These are phyloP conservation scores for Chenopodium album DNA, from an alignment of 148 eudicot genomes.

Conservation along the genomic window DNA sequence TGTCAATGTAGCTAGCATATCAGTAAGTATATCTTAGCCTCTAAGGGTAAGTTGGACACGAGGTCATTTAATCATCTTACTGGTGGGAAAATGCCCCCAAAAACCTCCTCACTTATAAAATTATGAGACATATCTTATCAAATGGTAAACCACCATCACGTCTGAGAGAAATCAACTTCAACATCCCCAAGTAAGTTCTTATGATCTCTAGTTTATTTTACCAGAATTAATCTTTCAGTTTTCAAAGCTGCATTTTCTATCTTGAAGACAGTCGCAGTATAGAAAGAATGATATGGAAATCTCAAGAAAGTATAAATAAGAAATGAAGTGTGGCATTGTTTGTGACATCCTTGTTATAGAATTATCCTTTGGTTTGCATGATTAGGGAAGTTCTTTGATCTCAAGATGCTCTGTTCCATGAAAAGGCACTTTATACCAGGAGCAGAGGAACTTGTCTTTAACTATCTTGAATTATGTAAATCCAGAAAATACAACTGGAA, in stretches of 20 bases:
- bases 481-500: neutral
- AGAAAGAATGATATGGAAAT: neutral
- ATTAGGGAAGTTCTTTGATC: neutral
- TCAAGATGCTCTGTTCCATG: neutral
- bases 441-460: neutral
- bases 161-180: neutral
- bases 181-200: neutral
- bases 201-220: neutral
- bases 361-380: neutral
- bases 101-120: neutral
- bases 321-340: too few species aligned
- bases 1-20: neutral
- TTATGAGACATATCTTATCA: neutral
- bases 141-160: too few species aligned
- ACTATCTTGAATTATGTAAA: neutral
- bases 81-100: too few species aligned
- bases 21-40: neutral
- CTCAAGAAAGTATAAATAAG: neutral
- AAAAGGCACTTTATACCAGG: neutral
- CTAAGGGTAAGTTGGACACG: neutral
- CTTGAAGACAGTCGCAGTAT: neutral
- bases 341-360: neutral
- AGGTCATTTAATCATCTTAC: neutral
- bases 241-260: too few species aligned
- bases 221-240: neutral